Base-by-base conservation (phyloP, 495 filamentous ascomycete species). In the Talaromyces ruber region DNA sequence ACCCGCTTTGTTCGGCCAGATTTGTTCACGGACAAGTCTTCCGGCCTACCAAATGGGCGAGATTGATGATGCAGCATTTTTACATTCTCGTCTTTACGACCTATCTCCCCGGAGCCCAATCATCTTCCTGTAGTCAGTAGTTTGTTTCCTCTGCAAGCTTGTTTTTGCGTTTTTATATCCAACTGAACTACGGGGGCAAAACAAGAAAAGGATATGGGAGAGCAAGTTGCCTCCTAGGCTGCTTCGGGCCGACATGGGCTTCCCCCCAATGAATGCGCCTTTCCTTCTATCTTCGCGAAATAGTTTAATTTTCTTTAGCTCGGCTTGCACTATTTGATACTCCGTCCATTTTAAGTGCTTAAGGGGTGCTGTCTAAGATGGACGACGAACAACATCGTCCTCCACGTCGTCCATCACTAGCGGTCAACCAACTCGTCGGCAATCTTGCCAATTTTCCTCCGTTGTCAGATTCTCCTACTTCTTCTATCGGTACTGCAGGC, bases 31-130 rank as follows among this genome's bases (percentile, higher is more conserved):
- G 74, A 65, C 66, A 51, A 71, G 39, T 66, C 52, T 68, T 73
- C 74, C 74, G 68, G 68, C 75, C 71, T 73, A 76, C 72, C 75
- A 78, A 65, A 71, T 51, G 18, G 34, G 65, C 34, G 47, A 59
- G 53, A 61, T 58, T 54, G 55, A 47, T n/a, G 2, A 32, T 51
- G 60, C 64, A 62, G 4, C 55, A 61, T 59, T 55, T 64, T 18
- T n/a, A 29, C n/a, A 59, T 58, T 25, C 32, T 52, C 47, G 4
- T 29, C 16, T 51, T 24, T 54, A 21, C 58, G 12, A 26, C 7
- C 22, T 54, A 28, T 34, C 34, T 51, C 39, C 54, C 54, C 26
- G 54, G 54, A 57, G 54, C 54, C 18, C 22, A 51, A 21, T 14
- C 21, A 53, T 52, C 43, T 21, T 52, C 43, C 8, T 21, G 43